Base-by-base conservation (phyloP, 2,329 filamentous ascomycete species). In the Seiridium unicorne region DNA sequence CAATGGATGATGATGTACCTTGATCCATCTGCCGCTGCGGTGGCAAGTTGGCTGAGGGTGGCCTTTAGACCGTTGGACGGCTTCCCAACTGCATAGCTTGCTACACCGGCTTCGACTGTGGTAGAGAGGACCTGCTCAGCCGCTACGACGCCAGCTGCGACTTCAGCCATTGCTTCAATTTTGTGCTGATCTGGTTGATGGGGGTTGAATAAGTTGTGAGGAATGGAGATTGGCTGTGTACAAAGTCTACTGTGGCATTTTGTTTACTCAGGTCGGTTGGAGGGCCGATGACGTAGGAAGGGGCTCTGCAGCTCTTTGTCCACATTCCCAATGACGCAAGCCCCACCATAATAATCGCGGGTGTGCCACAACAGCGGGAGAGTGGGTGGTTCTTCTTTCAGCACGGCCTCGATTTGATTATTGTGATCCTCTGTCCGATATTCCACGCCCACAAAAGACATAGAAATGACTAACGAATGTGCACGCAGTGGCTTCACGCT, bases 1-100 rank as follows among this genome's bases (percentile, higher is more conserved):
- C 3, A 32, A 18, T 46, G 10, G 2, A 10, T 6, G 5, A 26
- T 2, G 8, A 55, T 67, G 61, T 62, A 77, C 76, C 65, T 67
- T 1, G 70, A 67, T 10, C 66, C 63, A 47, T 70, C 62, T 4
- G 67, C 61, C 2, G 60, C 72, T 61, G 61, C 76, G 64, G 64
- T 76, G 67, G 61, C 76, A 56, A 86, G 76, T 57, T 79, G 80
- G 8, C 73, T 76, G 49, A 85, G 76, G 1, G 77, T 77, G 6
- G 81, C 80, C 61, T 79, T 81, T 57, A 85, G 73, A 9, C 82
- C 81, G 49, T 80, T 74, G 0, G 83, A 83, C 1, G 83, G 80
- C 61, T 81, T 80, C 34, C 81, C 78, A 5, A 84, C 70, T 34
- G 80, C 76, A 55, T 70, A 67, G 4, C 75, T 75, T 7, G 77